Evolutionary conservation across 2,329 filamentous ascomycete genomes (phyloP), one percentile per base, ranked within the genome.

Genomic region (Xylaria sp.): DNA sequence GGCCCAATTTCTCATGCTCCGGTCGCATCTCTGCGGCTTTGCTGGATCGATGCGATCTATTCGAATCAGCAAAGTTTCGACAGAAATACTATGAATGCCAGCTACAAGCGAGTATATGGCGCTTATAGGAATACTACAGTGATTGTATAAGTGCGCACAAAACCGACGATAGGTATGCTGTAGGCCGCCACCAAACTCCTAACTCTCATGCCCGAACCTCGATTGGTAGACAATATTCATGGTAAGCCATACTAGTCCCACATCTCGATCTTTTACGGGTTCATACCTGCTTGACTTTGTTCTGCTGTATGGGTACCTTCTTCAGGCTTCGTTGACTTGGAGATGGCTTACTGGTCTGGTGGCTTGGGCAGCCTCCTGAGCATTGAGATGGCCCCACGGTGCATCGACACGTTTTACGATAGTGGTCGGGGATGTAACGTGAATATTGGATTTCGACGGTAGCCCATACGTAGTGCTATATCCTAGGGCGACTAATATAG

Each of bases 341-440:
- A 44, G 29, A 53, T 5, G 5, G 33, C n/a, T 62, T 53, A 31
- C 22, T 66, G 44, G 36, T 53, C 44, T 57, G 33, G 25, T 29
- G n/a, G 22, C n/a, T 58, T 55, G 54, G 59, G 33, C 59, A 44
- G 31, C 13, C 39, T 51, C 47, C 36, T 49, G 33, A n/a, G 25
- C 22, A 25, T 6, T 42, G 13, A 47, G 50, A n/a, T 56, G 22
- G 55, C 55, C 13, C 55, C 60, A 60, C 36, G 47, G 27, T 20
- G 31, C 51, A 31, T 27, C 50, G 55, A 67, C 55, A 64, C 65
- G 55, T 67, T 50, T 38, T 38, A 27, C 56, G 33, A 29, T 10
- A 33, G n/a, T 38, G 22, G 27, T 7, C 7, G 38, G 13, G 49
- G 38, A 9, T 25, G 10, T 5, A 31, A n/a, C 20, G 45, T 38